phyloP scores from a whole-genome alignment of 23 red algal genomes.

The Gracilaria domingensis region DNA sequence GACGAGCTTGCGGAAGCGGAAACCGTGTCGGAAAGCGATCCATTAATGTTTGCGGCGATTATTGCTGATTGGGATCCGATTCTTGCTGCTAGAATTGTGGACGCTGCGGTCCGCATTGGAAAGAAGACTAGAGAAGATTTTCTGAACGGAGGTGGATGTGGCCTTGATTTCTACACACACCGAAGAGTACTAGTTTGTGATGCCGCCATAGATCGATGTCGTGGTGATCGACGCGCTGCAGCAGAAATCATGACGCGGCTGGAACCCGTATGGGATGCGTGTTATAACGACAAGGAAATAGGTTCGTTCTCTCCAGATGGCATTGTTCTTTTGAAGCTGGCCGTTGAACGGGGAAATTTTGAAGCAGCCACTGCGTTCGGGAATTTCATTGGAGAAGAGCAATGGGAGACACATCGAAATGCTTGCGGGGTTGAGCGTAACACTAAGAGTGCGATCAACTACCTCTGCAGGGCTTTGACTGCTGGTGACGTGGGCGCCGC shows the following conservation, averaged over 20 bases:
- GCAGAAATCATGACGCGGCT: slow-evolving; percentile 51
- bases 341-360: slow-evolving; percentile 69
- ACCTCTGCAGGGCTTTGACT: slow-evolving; percentile 37
- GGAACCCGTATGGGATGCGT: slow-evolving; percentile 58
- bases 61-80: slow-evolving; percentile 63
- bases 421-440: slow-evolving; percentile 33
- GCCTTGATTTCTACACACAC: slow-evolving; percentile 56
- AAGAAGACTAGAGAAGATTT: slow-evolving; percentile 36
- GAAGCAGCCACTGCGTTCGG: slow-evolving; percentile 55
- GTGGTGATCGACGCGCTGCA: slow-evolving; percentile 24
- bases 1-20: background rate
- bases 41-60: slow-evolving; percentile 58
- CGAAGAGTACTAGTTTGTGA: slow-evolving; percentile 63
- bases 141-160: slow-evolving; percentile 25
- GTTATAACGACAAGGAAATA: slow-evolving; percentile 41
- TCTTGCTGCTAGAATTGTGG: slow-evolving; percentile 58
- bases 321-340: slow-evolving; percentile 35
- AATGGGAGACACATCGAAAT: slow-evolving; percentile 51
- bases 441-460: slow-evolving; percentile 12
- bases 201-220: slow-evolving; percentile 50
- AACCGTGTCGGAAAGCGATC: slow-evolving; percentile 49
- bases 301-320: slow-evolving; percentile 31
- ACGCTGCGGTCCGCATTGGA: slow-evolving; percentile 61
- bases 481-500: slow-evolving; percentile 51
- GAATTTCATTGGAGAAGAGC: slow-evolving; percentile 38